Evolutionary conservation across 2,329 filamentous ascomycete species (phyloP).

Genomic region (Pseudogymnoascus sp.): DNA sequence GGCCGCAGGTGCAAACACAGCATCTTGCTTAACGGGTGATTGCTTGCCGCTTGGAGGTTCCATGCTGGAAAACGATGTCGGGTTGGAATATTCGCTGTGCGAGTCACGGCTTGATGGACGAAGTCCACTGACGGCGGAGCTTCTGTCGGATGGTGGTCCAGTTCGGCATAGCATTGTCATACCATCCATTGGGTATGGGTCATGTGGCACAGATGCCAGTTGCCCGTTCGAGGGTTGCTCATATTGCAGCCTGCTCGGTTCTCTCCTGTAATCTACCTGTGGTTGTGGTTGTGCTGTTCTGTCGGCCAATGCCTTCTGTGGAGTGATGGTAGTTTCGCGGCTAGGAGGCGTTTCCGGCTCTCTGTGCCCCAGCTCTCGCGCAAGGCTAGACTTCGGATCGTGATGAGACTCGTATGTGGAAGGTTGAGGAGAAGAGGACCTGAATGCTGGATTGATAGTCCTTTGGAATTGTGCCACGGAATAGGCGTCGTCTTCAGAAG

Average conservation of each 20-base stretch:
- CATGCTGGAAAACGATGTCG: slow-evolving; percentile 79
- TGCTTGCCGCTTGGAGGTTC: slow-evolving; percentile 66
- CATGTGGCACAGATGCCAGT: slow-evolving; percentile 69
- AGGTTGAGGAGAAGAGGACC: slow-evolving; percentile 91
- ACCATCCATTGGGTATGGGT: slow-evolving; percentile 87
- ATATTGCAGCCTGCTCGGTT: slow-evolving; percentile 9
- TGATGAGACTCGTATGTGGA: slow-evolving; percentile 90
- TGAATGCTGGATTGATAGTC: slow-evolving; percentile 90
- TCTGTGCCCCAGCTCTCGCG: slow-evolving; percentile 57
- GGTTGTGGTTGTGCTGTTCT: slow-evolving; percentile 19
- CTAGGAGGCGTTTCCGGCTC: slow-evolving; percentile 37
- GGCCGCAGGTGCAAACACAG: slow-evolving; percentile 38
- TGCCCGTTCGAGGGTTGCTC: slow-evolving; percentile 46
- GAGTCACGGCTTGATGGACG: slow-evolving; percentile 70
- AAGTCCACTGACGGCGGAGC: slow-evolving; percentile 54
- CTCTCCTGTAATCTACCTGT: slow-evolving; percentile 12
- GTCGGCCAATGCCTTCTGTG: slow-evolving; percentile 37
- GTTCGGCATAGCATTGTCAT: slow-evolving; percentile 96
- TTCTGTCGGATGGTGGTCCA: slow-evolving; percentile 61
- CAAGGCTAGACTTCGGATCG: slow-evolving; percentile 68
- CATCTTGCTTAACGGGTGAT: slow-evolving; percentile 62
- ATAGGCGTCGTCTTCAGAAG: slow-evolving; percentile 80
- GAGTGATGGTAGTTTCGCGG: slow-evolving; percentile 42
- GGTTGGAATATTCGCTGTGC: slow-evolving; percentile 82
- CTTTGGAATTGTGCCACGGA: slow-evolving; percentile 93